Evolutionary conservation across 2,329 filamentous ascomycete species (phyloP).

Genomic region (Arthrobotrys megalospora): DNA sequence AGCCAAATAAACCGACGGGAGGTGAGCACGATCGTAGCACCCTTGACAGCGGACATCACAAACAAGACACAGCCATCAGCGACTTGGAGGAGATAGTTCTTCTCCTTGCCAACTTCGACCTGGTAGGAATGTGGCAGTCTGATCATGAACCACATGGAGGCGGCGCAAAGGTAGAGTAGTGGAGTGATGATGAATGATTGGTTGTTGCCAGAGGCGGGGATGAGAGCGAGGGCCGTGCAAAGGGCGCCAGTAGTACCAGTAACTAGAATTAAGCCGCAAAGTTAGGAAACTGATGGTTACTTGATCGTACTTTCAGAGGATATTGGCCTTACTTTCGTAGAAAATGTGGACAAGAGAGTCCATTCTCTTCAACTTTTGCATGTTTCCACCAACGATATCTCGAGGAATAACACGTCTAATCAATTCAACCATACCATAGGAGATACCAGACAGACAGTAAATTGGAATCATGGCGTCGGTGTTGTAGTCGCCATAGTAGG

Average conservation of each 20-base stretch:
- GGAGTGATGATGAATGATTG: conserved; percentile 72
- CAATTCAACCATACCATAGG: conserved; percentile 71
- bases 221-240: conserved; percentile 71
- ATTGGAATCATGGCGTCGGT: conserved; percentile 72
- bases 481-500: conserved; percentile 69
- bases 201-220: conserved; percentile 71
- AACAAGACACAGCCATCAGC: conserved; percentile 68
- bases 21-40: conserved; percentile 70
- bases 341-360: conserved; percentile 67
- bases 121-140: conserved; percentile 67
- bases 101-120: conserved; percentile 47
- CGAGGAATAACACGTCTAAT: conserved; percentile 71
- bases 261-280: conserved; percentile 70
- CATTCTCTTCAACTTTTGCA: conserved; percentile 71
- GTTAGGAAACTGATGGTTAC: conserved; percentile 55
- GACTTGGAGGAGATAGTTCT: conserved; percentile 52
- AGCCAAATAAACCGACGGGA: conserved; percentile 71
- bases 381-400: conserved; percentile 71
- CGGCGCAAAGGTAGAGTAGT: conserved; percentile 69
- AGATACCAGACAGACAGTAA: conserved; percentile 69
- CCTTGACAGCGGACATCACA: conserved; percentile 70
- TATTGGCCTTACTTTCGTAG: conserved; percentile 45
- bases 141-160: conserved; percentile 70
- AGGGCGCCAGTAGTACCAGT: conserved; percentile 71
- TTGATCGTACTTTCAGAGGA: background rate